These are phyloP conservation scores for Aspergillus melleus DNA, from an alignment of 2,329 filamentous ascomycete species.

Conservation along the genomic window DNA sequence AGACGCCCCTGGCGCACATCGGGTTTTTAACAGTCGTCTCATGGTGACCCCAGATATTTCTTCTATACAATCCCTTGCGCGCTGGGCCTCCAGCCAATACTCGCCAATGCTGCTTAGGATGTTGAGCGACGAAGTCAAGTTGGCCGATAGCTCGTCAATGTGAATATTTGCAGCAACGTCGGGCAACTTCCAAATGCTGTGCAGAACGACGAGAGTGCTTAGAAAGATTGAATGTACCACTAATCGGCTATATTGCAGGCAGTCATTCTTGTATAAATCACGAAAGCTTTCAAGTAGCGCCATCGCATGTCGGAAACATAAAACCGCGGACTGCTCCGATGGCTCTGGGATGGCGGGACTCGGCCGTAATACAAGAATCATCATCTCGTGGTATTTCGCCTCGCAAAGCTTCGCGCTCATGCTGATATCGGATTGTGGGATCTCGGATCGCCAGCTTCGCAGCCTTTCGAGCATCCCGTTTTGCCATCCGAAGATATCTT, in stretches of 20 bases:
- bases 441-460: conserved; percentile 41
- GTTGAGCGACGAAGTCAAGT: conserved; percentile 46
- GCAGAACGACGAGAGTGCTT: conserved; percentile 52
- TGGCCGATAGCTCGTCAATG: conserved; percentile 42
- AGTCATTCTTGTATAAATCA: conserved; percentile 46
- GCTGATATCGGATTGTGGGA: conserved; percentile 29
- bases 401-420: conserved; percentile 38
- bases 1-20: background rate
- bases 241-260: conserved; percentile 51
- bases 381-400: conserved; percentile 50
- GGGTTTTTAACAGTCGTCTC: conserved; percentile 21
- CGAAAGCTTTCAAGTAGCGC: conserved; percentile 45
- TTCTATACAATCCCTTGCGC: conserved; percentile 32
- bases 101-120: conserved; percentile 54
- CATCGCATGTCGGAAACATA: conserved; percentile 48
- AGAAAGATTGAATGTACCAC: conserved; percentile 53
- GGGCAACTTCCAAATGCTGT: conserved; percentile 52
- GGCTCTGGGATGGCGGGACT: conserved; percentile 55
- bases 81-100: conserved; percentile 51
- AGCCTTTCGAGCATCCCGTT: conserved; percentile 42
- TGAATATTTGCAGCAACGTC: conserved; percentile 41
- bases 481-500: conserved; percentile 51
- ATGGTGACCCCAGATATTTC: conserved; percentile 30
- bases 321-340: conserved; percentile 38
- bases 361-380: conserved; percentile 52